These are phyloP conservation scores for Apophysomyces ossiformis DNA, from an alignment of 371 early-diverging fungal genomes.

Conservation along the genomic window DNA sequence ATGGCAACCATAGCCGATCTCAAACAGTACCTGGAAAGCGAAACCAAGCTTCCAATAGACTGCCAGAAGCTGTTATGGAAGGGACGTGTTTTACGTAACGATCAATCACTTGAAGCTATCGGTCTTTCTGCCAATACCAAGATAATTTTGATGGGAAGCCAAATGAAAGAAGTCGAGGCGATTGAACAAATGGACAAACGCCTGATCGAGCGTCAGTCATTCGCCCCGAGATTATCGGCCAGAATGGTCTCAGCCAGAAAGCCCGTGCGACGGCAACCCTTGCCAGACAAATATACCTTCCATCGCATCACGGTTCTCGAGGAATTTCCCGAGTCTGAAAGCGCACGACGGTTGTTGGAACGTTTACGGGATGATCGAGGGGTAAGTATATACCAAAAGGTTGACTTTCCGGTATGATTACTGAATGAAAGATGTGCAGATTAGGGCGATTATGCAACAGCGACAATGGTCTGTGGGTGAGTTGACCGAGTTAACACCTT, in stretches of 20 bases:
- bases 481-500: conserved; percentile 83
- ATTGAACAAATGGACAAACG: conserved; percentile 43
- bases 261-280: conserved; percentile 10
- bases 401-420: background rate
- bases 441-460: conserved; percentile 76
- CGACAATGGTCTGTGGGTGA: conserved; percentile 79
- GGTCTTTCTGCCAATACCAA: conserved; percentile 37
- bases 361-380: conserved; percentile 74
- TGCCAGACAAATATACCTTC: conserved; percentile 66
- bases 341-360: conserved; percentile 70
- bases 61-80: conserved; percentile 59
- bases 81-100: conserved; percentile 47
- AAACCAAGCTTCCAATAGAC: conserved; percentile 41
- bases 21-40: conserved; percentile 37
- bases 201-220: conserved; percentile 23
- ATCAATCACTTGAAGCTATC: conserved; percentile 20
- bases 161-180: conserved; percentile 48
- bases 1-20: conserved; percentile 38
- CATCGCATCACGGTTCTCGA: conserved; percentile 65
- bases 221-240: conserved; percentile 14
- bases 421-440: conserved; percentile 17
- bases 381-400: conserved; percentile 23
- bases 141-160: conserved; percentile 61
- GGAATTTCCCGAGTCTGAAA: conserved; percentile 61
- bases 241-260: background rate